These are phyloP conservation scores for Neonectria faginata DNA, from an alignment of 2,329 filamentous ascomycete species.

Conservation along the genomic window DNA sequence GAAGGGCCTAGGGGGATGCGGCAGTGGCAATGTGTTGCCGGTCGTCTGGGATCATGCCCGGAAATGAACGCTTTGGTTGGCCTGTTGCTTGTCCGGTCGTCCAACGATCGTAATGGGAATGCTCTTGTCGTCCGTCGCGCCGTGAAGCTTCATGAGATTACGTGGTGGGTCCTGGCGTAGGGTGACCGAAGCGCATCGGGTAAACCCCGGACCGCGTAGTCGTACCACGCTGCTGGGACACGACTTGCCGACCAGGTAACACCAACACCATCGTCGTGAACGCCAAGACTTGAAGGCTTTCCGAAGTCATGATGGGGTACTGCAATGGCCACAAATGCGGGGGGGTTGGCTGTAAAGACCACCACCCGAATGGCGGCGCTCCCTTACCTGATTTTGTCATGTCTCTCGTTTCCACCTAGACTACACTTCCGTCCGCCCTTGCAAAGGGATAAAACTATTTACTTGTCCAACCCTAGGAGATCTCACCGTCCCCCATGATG, in stretches of 20 bases:
- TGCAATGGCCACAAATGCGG: background rate
- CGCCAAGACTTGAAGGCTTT: background rate
- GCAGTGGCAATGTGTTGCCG: constrained; percentile 16
- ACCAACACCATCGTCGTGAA: constrained; percentile 26
- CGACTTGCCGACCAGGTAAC: background rate
- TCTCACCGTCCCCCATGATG: background rate
- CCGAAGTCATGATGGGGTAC: too few relatives aligned
- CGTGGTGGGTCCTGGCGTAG: constrained; percentile 38
- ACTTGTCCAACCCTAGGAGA: background rate
- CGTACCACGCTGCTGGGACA: constrained; percentile 35
- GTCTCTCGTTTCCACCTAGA: background rate
- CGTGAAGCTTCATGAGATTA: constrained; percentile 44
- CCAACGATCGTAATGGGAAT: constrained; percentile 36
- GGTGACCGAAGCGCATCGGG: constrained; percentile 37
- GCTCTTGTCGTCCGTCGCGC: constrained; percentile 34
- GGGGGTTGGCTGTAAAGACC: too few relatives aligned
- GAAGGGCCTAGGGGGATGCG: constrained; percentile 13
- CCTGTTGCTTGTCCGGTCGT: constrained; percentile 11
- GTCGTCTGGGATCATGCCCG: constrained; percentile 22
- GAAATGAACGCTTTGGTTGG: background rate
- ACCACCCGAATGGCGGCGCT: background rate
- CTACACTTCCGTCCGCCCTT: background rate
- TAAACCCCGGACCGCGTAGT: constrained; percentile 41
- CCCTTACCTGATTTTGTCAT: constrained; percentile 2
- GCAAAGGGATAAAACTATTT: background rate